Percentiles rank a stretch among this genome's conserved stretches.
Evolutionary conservation across 1,284 basidiomycete genomes (phyloP).

Genomic region (Violaceomyces palustris): DNA sequence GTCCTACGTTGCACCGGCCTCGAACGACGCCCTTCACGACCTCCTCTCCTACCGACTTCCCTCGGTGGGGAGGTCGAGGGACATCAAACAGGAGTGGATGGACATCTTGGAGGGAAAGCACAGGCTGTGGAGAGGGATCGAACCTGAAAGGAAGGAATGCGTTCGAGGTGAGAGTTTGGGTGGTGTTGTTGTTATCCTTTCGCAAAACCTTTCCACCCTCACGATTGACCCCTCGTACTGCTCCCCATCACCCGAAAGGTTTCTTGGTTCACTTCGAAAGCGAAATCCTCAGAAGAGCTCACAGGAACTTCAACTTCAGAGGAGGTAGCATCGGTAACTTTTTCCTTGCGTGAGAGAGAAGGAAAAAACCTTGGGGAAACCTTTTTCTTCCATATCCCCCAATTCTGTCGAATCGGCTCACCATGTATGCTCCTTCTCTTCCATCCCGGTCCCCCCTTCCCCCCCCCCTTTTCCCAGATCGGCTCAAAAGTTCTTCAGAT

Average conservation of each 20-base stretch:
- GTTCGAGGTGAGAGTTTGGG: no score
- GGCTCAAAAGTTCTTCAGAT: constrained; percentile 45
- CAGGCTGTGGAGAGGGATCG: constrained; percentile 78
- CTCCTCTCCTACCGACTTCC: constrained; percentile 79
- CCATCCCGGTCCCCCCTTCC: no score
- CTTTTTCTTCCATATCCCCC: no score
- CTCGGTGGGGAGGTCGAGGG: constrained; percentile 62
- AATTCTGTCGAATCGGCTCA: no score
- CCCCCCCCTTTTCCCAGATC: no score
- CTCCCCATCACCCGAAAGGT: no score
- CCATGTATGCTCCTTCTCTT: no score
- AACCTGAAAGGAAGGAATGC: constrained; percentile 83
- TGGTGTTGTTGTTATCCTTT: constrained; percentile 54
- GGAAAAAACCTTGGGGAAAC: no score
- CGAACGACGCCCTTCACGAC: constrained; percentile 61
- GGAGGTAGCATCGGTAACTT: constrained; percentile 48
- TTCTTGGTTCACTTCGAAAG: constrained; percentile 73
- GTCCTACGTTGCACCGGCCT: constrained; percentile 8
- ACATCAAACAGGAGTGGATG: constrained; percentile 82
- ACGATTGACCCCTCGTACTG: no score
- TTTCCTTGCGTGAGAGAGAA: constrained; percentile 37
- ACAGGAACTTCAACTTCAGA: constrained; percentile 48
- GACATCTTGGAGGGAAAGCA: constrained; percentile 88
- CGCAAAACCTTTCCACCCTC: neutral
- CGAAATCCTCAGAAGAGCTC: constrained; percentile 73